Base-by-base conservation (phyloP, 768 basidiomycete species). In the Termitomyces sp. region DNA sequence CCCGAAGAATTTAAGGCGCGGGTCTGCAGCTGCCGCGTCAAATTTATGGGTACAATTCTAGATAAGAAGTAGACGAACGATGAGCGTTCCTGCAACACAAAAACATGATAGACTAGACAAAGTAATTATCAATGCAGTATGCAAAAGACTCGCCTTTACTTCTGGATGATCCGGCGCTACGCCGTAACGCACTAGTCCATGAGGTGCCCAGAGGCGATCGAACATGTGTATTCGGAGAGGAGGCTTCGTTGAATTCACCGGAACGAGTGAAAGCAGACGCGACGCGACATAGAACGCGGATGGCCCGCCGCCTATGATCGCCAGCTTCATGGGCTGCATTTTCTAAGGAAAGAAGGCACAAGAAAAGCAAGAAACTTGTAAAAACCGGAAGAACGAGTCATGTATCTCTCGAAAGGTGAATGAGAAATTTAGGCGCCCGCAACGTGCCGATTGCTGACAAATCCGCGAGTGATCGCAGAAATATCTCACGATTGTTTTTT, bases 131-230 rank as follows among this genome's bases (percentile, higher is more conserved):
- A 7, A 22, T 7, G 7, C 7, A 7, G 7, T 30, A 18, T 14
- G 32, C 12, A 45, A 49, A 4, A 24, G 34, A 65, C 76, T 69
- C 63, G 72, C 96, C 84, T 98, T 99, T 71, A 98, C 95, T 76
- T 98, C 96, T 10, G 97, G 94, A 72, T 98, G 96, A 75, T 98
- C 96, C 44, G 96, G 96, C 12, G 97, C 96, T 14, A 99, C 95
- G 0, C 97, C 95, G 67, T 95, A 99, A 45, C 97, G 79, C 4
- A 97, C 95, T 1, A 98, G 80, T 0, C 97, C 97, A 68, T 97
- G 92, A 12, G 96, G 96, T 30, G 93, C 87, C 83, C 95, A 98
- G 12, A 96, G 79, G 34, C 93, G 81, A 74, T 99, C 96, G 69
- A 86, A 99, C 67, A 99, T 73, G 69, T 98, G 93, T 14, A 98